Percentiles rank a stretch among this genome's conserved stretches.
Conservation (phyloP, 306 rosid genomes). For the Dryas octopetala region DNA sequence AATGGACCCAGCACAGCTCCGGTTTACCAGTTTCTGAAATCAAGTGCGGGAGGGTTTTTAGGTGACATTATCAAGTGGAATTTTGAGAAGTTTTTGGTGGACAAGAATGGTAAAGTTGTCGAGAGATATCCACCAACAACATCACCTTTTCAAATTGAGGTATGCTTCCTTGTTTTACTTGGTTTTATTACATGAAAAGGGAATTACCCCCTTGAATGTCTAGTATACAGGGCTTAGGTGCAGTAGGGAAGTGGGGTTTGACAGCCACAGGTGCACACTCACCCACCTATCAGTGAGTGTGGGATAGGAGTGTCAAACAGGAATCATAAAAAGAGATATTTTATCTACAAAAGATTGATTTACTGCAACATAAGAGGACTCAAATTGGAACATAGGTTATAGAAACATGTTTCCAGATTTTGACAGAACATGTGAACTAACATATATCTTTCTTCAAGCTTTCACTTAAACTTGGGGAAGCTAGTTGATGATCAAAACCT, state of each 20-base stretch:
- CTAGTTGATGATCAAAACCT: background rate
- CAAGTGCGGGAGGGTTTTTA: constrained; percentile 84
- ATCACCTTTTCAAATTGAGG: constrained; percentile 98
- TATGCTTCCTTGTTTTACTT: constrained; percentile 25
- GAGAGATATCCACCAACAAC: constrained; percentile 95
- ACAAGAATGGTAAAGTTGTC: constrained; percentile 89
- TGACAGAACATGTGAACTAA: background rate
- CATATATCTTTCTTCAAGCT: background rate
- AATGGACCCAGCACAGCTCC: constrained; percentile 97
- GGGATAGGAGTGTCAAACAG: too few relatives aligned
- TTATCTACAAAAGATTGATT: too few relatives aligned
- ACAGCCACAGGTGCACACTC: too few relatives aligned
- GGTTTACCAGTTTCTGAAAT: constrained; percentile 85
- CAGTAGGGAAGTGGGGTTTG: too few relatives aligned
- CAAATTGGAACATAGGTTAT: background rate
- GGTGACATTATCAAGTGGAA: constrained; percentile 95
- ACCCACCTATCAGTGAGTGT: too few relatives aligned
- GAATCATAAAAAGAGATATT: background rate
- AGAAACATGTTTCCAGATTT: background rate
- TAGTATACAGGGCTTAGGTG: too few relatives aligned
- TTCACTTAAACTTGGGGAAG: background rate
- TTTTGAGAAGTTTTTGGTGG: constrained; percentile 94
- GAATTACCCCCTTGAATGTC: too few relatives aligned
- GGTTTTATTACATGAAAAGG: background rate
- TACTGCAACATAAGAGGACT: too few relatives aligned